Base-by-base conservation (phyloP, 495 filamentous ascomycete species). In the Aspergillus olivimuriae region DNA sequence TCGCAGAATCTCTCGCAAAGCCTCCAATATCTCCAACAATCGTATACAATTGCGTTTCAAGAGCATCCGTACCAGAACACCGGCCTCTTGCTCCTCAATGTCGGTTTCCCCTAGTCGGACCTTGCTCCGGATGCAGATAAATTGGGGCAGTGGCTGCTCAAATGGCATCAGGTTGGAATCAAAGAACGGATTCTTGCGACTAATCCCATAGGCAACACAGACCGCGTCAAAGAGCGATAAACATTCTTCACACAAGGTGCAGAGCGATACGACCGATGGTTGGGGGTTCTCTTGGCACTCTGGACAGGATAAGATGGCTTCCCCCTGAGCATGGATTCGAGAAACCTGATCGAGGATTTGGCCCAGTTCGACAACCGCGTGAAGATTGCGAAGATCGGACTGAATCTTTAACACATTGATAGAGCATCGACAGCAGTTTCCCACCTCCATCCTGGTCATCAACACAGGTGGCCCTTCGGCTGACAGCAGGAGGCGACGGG, bases 41-140 rank as follows among this genome's bases (percentile, higher is more conserved):
- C 35, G 51, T 30, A 60, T 47, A 24, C 57, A 47, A 41, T 43
- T 58, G 14, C 58, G 52, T 4, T 43, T 46, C 5, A 66, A 39
- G 0, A 66, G 44, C 15, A 51, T 58, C 1, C 58, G 50, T 11
- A 63, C 55, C 19, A 64, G 44, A 16, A 64, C 12, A n/a, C 38
- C 41, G 3, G 51, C 38, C 31, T 64, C 59, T n/a, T 43, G 41
- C 4, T 61, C 61, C 18, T 66, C 59, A 2, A 66, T 47, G 15
- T 66, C 59, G 21, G 52, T 61, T 36, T 58, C 41, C 0, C 63
- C 63, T 6, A 65, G 42, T 14, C 49, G 48, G 17, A 59, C 53
- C 33, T 57, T 61, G 32, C 57, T 66, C 19, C 60, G 53, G 16
- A 66, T 46, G 22, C 60, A 66, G 15, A 66, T 52, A 26, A 59